Evolutionary conservation across 2,329 filamentous ascomycete genomes (phyloP), one percentile per base, ranked within the genome.

Genomic region (Trichoderma atrobrunneum): DNA sequence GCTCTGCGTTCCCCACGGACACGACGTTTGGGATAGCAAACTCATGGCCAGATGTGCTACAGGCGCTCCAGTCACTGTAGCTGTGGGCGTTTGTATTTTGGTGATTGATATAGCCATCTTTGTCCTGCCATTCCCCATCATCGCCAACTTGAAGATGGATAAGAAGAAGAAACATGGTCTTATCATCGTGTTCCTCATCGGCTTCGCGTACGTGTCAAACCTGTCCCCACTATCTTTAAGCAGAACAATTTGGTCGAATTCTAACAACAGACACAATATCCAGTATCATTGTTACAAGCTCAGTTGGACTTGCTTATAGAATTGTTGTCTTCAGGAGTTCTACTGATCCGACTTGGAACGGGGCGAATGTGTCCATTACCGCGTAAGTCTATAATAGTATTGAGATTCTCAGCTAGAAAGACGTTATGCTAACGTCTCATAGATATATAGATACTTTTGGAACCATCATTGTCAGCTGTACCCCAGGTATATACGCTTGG

Each of bases 381-480:
- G 51, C 65, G 65, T 68, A 68, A 68, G 65, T 24, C 32, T 28
- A 14, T 5, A 26, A 21, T 21, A 5, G 4, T 51, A 12, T 21
- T n/a, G 21, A 0, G 21, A 3, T 1, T 26, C 3, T 54, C 21
- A 54, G 5, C 0, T 26, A 0, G 5, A 7, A 21, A 10, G 5
- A 10, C 48, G 0, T 66, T 28, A 18, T 36, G 34, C 54, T 68
- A 32, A 68, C 1, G 10, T 7, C 12, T 14, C 24, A 5, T 51
- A 68, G 65, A 32, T 68, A 68, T 30, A 43, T 68, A 6, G 54
- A 68, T 5, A 68, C 54, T 30, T 68, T 68, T 43, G 65, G 65
- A 8, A 59, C 51, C 6, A 56, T 68, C 4, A 68, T 68, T 24
- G 54, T 68, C 18, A 68, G 65, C 34, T 68, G 65, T 43, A 34